Conservation (phyloP, 352 stramenopile species). For the Elongisporangium undulatum region DNA sequence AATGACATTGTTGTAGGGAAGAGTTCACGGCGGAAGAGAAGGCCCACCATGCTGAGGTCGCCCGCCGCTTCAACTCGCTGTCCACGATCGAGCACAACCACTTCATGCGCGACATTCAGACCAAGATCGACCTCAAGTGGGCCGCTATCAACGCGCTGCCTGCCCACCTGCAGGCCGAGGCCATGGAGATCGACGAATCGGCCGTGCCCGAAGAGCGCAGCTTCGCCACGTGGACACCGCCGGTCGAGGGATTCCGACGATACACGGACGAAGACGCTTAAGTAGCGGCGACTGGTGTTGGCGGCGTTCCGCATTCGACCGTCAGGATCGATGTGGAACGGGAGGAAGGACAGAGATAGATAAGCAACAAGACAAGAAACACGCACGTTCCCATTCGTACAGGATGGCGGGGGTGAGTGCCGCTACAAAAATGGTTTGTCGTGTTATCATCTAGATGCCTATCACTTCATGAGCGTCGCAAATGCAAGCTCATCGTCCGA, state of each 20-base stretch:
- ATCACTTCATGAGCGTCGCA: no score
- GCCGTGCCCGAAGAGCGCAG: constrained; percentile 57
- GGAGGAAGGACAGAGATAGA: no score
- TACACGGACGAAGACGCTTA: constrained; percentile 64
- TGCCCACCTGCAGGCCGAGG: constrained; percentile 71
- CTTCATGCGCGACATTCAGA: constrained; percentile 86
- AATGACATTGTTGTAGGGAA: constrained; percentile 27
- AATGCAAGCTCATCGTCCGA: no score
- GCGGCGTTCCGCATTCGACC: no score
- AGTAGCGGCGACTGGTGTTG: constrained; percentile 6
- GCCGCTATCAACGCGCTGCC: constrained; percentile 87
- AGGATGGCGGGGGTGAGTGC: no score
- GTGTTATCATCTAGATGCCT: no score
- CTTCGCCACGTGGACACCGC: constrained; percentile 85
- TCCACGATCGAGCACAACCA: constrained; percentile 84
- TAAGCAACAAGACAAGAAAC: constrained; percentile 9
- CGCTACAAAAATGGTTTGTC: no score
- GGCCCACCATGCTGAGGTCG: constrained; percentile 74
- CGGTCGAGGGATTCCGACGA: constrained; percentile 82
- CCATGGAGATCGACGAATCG: constrained; percentile 61
- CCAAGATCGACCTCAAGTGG: constrained; percentile 91
- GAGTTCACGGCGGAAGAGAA: constrained; percentile 81
- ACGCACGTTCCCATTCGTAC: background rate
- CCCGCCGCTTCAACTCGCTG: constrained; percentile 76
- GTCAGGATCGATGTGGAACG: no score